These are phyloP conservation scores for Sphaerobolus stellatus DNA, from an alignment of 1,284 basidiomycete species.

Conservation along the genomic window DNA sequence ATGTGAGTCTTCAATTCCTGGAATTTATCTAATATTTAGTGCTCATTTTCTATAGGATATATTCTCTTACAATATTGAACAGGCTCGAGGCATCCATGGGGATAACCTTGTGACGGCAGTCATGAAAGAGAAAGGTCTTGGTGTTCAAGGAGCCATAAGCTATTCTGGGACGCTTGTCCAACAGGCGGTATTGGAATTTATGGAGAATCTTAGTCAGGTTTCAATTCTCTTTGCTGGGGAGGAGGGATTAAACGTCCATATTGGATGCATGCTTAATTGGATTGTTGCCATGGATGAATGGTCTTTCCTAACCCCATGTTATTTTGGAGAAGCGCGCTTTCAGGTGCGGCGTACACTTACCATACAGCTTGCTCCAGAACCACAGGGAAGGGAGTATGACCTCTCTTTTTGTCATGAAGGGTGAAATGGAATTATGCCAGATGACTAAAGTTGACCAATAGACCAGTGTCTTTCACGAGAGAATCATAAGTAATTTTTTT, in stretches of 20 bases:
- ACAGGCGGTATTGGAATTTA: conserved; percentile 27
- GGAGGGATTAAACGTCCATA: conserved; percentile 30
- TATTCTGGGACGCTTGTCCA: conserved; percentile 30
- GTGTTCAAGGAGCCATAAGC: conserved; percentile 35
- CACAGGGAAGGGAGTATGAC: too few species aligned
- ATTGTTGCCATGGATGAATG: conserved; percentile 40
- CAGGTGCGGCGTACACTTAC: neutral
- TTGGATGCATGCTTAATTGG: conserved; percentile 44
- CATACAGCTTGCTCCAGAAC: neutral
- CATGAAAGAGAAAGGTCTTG: conserved; percentile 37
- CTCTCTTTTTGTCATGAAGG: too few species aligned
- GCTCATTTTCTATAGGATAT: conserved; percentile 49
- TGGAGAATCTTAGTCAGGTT: conserved; percentile 25
- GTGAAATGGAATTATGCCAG: too few species aligned
- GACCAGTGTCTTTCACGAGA: too few species aligned
- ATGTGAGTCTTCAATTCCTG: neutral
- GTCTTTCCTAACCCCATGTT: conserved; percentile 43
- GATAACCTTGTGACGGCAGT: conserved; percentile 48
- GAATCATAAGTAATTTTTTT: too few species aligned
- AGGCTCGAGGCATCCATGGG: conserved; percentile 35
- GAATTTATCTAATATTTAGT: too few species aligned
- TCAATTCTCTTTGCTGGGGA: conserved; percentile 35
- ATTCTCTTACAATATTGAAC: conserved; percentile 13
- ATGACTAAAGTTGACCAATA: too few species aligned
- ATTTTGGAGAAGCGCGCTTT: conserved; percentile 32